Conservation (phyloP, 208 protist genomes). For the Angomonas ambiguus region DNA sequence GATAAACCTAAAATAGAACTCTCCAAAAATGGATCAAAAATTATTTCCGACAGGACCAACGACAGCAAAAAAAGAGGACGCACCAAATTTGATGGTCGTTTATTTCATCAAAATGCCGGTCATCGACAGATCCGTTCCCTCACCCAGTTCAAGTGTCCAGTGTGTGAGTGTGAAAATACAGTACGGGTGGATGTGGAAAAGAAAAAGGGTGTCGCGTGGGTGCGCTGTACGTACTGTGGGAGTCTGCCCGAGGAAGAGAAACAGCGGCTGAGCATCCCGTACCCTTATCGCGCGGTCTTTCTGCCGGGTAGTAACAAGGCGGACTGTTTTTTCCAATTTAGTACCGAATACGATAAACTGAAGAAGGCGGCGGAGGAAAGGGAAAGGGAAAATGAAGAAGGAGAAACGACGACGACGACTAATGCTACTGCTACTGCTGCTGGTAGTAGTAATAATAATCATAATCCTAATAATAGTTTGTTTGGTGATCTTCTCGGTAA, state of each 20-base stretch:
- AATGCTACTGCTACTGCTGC: not conserved
- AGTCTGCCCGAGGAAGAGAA: not conserved
- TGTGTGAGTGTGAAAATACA: slow-evolving; percentile 66
- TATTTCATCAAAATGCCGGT: slow-evolving; percentile 60
- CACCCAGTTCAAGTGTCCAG: slow-evolving; percentile 72
- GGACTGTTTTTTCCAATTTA: slow-evolving; percentile 83
- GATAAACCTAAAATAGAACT: not conserved
- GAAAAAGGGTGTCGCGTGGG: slow-evolving; percentile 42
- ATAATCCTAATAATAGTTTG: not conserved
- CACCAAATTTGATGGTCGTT: slow-evolving; percentile 35
- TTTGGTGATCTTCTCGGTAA: not conserved
- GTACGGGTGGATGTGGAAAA: slow-evolving; percentile 54
- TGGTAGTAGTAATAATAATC: not conserved
- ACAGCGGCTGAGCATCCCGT: slow-evolving; percentile 45
- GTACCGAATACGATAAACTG: slow-evolving; percentile 48
- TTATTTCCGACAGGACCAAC: not conserved
- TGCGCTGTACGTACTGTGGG: slow-evolving; percentile 64
- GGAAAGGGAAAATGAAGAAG: not conserved
- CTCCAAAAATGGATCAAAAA: slow-evolving; percentile 2
- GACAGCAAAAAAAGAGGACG: slow-evolving; percentile 14
- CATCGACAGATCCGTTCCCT: slow-evolving; percentile 50
- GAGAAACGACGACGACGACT: not conserved
- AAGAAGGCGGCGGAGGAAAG: slow-evolving; percentile 15
- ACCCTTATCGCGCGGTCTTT: slow-evolving; percentile 56
- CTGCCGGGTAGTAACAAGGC: slow-evolving; percentile 71